These are phyloP conservation scores for Fusarium sp. DNA, from an alignment of 2,329 filamentous ascomycete genomes.

Conservation along the genomic window DNA sequence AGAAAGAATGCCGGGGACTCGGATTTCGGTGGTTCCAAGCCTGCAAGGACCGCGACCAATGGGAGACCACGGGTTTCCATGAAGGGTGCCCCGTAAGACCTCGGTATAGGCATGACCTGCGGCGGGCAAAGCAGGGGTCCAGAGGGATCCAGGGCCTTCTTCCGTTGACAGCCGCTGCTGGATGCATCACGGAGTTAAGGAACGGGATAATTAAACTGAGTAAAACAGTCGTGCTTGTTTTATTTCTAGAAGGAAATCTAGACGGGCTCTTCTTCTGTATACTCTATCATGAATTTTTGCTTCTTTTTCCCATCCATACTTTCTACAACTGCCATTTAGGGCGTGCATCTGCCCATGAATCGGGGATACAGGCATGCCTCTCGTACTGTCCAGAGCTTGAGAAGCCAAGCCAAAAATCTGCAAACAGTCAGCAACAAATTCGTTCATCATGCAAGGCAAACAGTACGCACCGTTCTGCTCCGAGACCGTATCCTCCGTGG, in stretches of 20 bases:
- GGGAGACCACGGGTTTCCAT: constrained; percentile 41
- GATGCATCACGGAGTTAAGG: not conserved
- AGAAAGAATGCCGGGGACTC: constrained; percentile 43
- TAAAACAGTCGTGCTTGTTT: constrained; percentile 32
- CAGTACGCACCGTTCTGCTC: constrained; percentile 75
- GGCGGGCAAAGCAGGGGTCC: constrained; percentile 7
- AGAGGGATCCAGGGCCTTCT: constrained; percentile 36
- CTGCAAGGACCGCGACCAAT: constrained; percentile 42
- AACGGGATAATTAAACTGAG: not conserved
- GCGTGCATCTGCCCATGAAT: constrained; percentile 85
- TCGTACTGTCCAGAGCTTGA: constrained; percentile 74
- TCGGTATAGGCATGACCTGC: constrained; percentile 38
- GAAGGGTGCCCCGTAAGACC: constrained; percentile 40
- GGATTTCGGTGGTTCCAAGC: constrained; percentile 37
- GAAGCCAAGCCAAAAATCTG: constrained; percentile 70
- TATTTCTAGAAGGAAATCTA: constrained; percentile 20
- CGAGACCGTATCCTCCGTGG: constrained; percentile 93
- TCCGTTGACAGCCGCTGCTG: constrained; percentile 37
- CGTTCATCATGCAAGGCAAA: not conserved
- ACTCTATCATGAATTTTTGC: constrained; percentile 26
- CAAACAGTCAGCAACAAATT: constrained; percentile 4
- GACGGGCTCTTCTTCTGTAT: constrained; percentile 13
- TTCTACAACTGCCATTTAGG: constrained; percentile 56
- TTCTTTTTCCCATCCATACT: constrained; percentile 31
- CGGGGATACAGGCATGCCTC: constrained; percentile 80